Evolutionary conservation across 139 green algal species (phyloP).

Genomic region (Chlamydomonas incerta): DNA sequence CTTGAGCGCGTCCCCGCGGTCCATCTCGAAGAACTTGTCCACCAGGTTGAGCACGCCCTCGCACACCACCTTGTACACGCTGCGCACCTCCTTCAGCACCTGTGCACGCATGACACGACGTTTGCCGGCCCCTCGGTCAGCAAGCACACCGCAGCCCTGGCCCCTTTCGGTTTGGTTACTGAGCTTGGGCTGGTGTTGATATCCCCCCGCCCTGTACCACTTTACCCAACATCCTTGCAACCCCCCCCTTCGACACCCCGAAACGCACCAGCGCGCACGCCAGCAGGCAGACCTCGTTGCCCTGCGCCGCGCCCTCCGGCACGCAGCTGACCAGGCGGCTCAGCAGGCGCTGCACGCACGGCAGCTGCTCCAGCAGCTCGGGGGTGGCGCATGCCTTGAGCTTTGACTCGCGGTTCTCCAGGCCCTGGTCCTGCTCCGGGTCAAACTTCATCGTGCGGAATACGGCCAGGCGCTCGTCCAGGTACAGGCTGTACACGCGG

Average conservation of each 20-base stretch:
- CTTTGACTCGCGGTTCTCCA: constrained; percentile 41
- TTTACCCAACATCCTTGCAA: neutral
- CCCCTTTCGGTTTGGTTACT: too few relatives aligned
- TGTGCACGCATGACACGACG: too few relatives aligned
- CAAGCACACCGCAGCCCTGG: too few relatives aligned
- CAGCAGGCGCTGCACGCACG: constrained; percentile 44
- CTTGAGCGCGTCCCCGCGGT: constrained; percentile 76
- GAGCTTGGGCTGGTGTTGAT: too few relatives aligned
- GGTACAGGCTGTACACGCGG: constrained; percentile 90
- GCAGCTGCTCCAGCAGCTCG: constrained; percentile 88
- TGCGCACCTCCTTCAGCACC: constrained; percentile 77
- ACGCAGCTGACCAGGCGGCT: constrained; percentile 79
- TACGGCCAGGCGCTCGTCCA: constrained; percentile 88
- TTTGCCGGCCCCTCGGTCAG: too few relatives aligned
- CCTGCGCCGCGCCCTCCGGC: constrained; percentile 76
- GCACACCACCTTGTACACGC: constrained; percentile 88
- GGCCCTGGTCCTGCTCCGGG: constrained; percentile 52
- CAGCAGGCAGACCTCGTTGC: constrained; percentile 73
- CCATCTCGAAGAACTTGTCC: constrained; percentile 96
- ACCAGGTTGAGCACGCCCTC: constrained; percentile 97
- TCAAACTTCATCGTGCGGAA: constrained; percentile 71
- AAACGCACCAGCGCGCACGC: constrained; percentile 50
- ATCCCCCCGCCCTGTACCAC: neutral
- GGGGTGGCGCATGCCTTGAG: constrained; percentile 57
- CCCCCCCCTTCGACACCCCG: neutral